Percentiles rank a stretch among this genome's conserved stretches.
Evolutionary conservation across 1,139 yeast species (phyloP).

Genomic region (Scheffersomyces insectosa): DNA sequence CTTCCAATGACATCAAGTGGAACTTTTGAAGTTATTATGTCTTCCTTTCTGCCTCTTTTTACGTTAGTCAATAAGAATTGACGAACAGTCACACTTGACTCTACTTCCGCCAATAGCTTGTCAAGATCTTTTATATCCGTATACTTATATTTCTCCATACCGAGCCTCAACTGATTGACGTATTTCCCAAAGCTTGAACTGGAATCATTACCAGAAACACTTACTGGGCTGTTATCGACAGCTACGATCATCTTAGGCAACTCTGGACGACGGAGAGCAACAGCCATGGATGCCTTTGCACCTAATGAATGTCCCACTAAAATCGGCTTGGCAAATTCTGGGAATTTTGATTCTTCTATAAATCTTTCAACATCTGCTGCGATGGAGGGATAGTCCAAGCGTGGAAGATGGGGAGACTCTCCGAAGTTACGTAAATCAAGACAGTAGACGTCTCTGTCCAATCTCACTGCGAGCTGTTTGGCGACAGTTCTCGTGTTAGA

Average conservation of each 20-base stretch:
- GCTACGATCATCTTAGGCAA: constrained; percentile 64
- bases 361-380: constrained; percentile 84
- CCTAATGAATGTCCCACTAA: constrained; percentile 97
- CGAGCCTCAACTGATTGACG: constrained; percentile 30
- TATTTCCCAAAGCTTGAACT: constrained; percentile 51
- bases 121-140: constrained; percentile 69
- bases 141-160: constrained; percentile 45
- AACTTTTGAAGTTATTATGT: constrained; percentile 48
- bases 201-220: constrained; percentile 51
- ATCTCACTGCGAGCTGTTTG: constrained; percentile 41
- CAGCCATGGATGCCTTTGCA: constrained; percentile 90
- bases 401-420: constrained; percentile 68
- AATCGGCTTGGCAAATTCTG: constrained; percentile 48
- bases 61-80: constrained; percentile 79
- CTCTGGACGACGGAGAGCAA: constrained; percentile 69
- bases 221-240: constrained; percentile 90
- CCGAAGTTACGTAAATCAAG: constrained; percentile 91
- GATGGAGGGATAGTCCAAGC: constrained; percentile 78
- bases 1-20: constrained; percentile 72
- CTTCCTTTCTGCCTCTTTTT: constrained; percentile 44
- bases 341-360: constrained; percentile 45
- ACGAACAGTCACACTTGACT: constrained; percentile 59
- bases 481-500: constrained; percentile 77
- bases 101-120: constrained; percentile 60
- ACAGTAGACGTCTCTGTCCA: constrained; percentile 59